Evolutionary conservation across 805 yeast species (phyloP), one percentile per base, ranked within the genome.

Genomic region (Maudiozyma bulderi): DNA sequence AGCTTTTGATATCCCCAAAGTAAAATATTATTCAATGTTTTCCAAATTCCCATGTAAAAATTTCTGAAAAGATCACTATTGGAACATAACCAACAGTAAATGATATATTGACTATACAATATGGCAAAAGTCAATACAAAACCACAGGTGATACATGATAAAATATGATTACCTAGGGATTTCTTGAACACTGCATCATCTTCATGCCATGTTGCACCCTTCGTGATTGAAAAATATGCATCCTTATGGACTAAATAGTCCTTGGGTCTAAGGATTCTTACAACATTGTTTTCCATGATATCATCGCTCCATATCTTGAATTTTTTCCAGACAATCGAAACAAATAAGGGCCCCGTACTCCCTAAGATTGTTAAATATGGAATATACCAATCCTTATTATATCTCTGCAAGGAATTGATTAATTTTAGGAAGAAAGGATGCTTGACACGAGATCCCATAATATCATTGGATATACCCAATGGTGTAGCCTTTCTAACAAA

Each of bases 311-410:
- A 82, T 55, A 95, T 75, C 66, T 84, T 85, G 67, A 85, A 89
- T 59, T 82, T 86, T 67, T 86, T 86, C 89, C 95, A 85, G 57
- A 90, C 75, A 35, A 86, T 89, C 20, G 93, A 83, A 42, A 90
- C 72, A 61, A 86, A 89, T 49, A 90, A 69, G 0, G 97, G 96
- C 10, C 97, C 97, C 0, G 97, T 90, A 10, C 95, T 82, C 60
- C 80, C 84, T 96, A 90, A 87, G 64, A 90, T 88, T 34, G 96
- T 88, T 52, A 89, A 71, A 69, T 90, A 90, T 11, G 96, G 95
- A 14, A 87, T 80, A 37, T 84, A 67, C 85, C 95, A 88, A 66
- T 86, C 84, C 56, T 76, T 73, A 60, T 87, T 80, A 61, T 78
- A 83, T 46, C 67, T 72, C 52, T 80, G 67, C 52, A 90, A 72